A percentile compares a stretch with the other conserved stretches of the same genome.
Evolutionary conservation across 495 filamentous ascomycete species (phyloP).

Genomic region (Clohesyomyces aquaticus): DNA sequence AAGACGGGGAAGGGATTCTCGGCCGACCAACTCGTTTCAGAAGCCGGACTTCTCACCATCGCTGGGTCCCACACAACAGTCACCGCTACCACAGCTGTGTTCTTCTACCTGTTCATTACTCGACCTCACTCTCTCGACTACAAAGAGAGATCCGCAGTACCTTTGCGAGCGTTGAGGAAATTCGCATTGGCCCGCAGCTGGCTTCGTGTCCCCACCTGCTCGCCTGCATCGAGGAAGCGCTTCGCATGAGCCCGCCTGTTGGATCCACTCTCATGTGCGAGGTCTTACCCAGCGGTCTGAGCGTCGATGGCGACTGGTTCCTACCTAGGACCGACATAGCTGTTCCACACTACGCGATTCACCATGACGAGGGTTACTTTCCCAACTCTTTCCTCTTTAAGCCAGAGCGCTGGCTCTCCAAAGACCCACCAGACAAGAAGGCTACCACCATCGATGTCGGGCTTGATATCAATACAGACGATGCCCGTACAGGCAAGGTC

Average conservation of each 20-base stretch:
- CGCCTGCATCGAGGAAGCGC: constrained; percentile 64
- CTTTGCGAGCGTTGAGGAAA: constrained; percentile 57
- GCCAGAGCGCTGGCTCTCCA: constrained; percentile 25
- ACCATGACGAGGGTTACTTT: constrained; percentile 24
- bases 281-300: constrained; percentile 62
- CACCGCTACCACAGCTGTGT: constrained; percentile 54
- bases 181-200: constrained; percentile 49
- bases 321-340: constrained; percentile 49
- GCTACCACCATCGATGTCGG: constrained; percentile 10
- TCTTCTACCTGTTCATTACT: constrained; percentile 63
- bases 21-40: constrained; percentile 69
- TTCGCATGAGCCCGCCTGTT: constrained; percentile 68
- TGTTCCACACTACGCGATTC: constrained; percentile 16
- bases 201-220: constrained; percentile 56
- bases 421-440: not conserved
- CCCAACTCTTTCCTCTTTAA: constrained; percentile 17
- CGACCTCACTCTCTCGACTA: constrained; percentile 48
- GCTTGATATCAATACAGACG: not conserved
- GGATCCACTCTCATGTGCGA: constrained; percentile 60
- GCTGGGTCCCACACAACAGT: constrained; percentile 43
- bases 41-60: constrained; percentile 66
- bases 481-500: not conserved
- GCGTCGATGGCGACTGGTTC: constrained; percentile 56
- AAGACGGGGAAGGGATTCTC: constrained; percentile 66
- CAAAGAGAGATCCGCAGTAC: constrained; percentile 55